Evolutionary conservation across 2,329 filamentous ascomycete genomes (phyloP), one percentile per base, ranked within the genome.

Genomic region (Aspergillus ustus): DNA sequence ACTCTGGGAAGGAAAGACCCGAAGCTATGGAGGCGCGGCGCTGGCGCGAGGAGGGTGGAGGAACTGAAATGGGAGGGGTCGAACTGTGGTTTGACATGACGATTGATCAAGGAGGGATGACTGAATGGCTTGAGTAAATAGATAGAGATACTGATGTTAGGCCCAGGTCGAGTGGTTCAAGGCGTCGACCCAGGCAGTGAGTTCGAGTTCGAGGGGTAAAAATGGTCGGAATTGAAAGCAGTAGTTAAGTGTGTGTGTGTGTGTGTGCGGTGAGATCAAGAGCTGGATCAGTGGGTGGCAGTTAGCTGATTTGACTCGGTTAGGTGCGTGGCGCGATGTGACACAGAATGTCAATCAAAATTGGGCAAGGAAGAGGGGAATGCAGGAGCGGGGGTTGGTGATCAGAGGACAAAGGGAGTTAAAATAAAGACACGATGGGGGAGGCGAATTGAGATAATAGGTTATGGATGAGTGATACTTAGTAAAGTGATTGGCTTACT

Each of bases 21-120:
- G 78, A 71, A 29, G 78, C 78, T 62, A 83, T 72, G 52, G 82
- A 84, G 50, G 79, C 75, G 57, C 82, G 81, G 62, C 82, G 81
- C 40, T 71, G 75, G 59, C 77, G 77, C 52, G 72, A 66, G 29
- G 71, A 68, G 11, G 71, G 65, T 22, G 76, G 67, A 44, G 72
- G 70, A 29, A 79, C 73, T 53, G 77, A 73, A 51, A 81, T 78
- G 49, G 74, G 75, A 52, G 76, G 74, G 53, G 75, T 75, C 7
- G 73, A 71, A 56, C 74, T 76, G 68, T 77, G 75, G 71, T 76
- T 74, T 46, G 80, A 77, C 81, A 83, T 84, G 62, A 56, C n/a
- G 31, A 15, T 19, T 17, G 20, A 48, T 45, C n/a, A 40, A 13
- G 49, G 31, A 28, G 5, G n/a, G 22, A 8, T 19, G 15, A 29